A percentile compares a stretch with the other conserved stretches of the same genome.
Conservation (phyloP, 176 grass and related monocot genomes). For the Musa itinerans region DNA sequence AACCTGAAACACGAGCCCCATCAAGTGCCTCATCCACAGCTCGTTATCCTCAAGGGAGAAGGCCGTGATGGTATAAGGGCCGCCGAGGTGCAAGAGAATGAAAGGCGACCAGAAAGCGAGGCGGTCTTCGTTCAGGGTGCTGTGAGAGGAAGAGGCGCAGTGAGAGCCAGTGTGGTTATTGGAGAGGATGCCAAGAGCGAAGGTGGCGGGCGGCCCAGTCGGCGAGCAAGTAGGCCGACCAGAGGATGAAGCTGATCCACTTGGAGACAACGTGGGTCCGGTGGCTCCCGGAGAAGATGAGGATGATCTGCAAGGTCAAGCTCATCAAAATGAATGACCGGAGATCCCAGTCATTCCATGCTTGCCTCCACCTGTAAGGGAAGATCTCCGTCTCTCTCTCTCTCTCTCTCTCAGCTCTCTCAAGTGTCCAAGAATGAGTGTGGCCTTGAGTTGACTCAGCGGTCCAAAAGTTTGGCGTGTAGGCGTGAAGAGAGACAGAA, state of each 20-base stretch:
- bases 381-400: too few relatives aligned
- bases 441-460: too few relatives aligned
- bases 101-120: slow-evolving; percentile 29
- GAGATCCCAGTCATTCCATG: background rate
- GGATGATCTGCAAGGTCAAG: slow-evolving; percentile 1
- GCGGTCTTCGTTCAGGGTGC: background rate
- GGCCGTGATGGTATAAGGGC: too few relatives aligned
- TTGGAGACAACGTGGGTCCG: background rate
- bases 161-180: background rate
- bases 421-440: too few relatives aligned
- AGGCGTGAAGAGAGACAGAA: too few relatives aligned
- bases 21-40: too few relatives aligned
- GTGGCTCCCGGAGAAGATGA: background rate
- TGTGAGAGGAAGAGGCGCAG: too few relatives aligned
- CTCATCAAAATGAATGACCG: background rate
- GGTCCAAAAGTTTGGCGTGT: too few relatives aligned
- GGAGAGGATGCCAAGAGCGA: slow-evolving; percentile 23
- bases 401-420: too few relatives aligned
- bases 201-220: slow-evolving; percentile 2
- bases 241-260: background rate
- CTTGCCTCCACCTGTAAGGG: too few relatives aligned
- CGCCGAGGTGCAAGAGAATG: slow-evolving; percentile 60
- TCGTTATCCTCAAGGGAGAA: too few relatives aligned
- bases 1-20: too few relatives aligned
- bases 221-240: slow-evolving; percentile 17